These are phyloP conservation scores for Epichloe typhina DNA, from an alignment of 2,329 filamentous ascomycete genomes.

Conservation along the genomic window DNA sequence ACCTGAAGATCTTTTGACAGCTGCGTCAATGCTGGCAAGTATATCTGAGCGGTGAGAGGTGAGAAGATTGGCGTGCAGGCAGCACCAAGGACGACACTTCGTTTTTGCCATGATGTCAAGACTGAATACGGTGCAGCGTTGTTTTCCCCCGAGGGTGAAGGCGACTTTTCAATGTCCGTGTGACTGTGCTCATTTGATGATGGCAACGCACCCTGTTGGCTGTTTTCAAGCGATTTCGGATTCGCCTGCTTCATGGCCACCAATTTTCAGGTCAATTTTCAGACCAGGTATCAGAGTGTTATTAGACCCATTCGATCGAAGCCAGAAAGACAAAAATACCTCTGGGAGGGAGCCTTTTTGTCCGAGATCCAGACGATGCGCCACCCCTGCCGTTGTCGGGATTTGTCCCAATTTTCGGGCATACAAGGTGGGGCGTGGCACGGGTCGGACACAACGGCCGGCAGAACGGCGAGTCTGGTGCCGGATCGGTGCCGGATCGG, in stretches of 20 bases:
- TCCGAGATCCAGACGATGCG: no score
- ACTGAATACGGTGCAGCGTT: constrained; percentile 20
- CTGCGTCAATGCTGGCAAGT: constrained; percentile 38
- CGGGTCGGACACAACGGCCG: no score
- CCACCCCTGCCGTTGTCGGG: no score
- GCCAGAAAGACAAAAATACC: no score
- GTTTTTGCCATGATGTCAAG: constrained; percentile 27
- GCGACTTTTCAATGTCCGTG: constrained; percentile 9
- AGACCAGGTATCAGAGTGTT: no score
- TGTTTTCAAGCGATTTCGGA: not conserved
- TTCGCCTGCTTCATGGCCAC: not conserved
- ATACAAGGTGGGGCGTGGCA: no score
- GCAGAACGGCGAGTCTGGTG: no score
- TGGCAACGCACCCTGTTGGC: not conserved
- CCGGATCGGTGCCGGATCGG: no score
- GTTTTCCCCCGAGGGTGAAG: not conserved
- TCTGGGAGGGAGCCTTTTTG: no score
- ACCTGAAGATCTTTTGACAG: constrained; percentile 35
- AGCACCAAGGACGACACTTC: constrained; percentile 25
- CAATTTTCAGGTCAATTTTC: no score
- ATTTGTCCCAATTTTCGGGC: no score
- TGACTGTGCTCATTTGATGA: not conserved
- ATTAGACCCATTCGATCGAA: no score
- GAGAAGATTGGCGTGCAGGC: constrained; percentile 30
- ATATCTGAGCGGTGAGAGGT: constrained; percentile 35